Base-by-base conservation (phyloP, 805 yeast species). In the Yarrowia osloensis region DNA sequence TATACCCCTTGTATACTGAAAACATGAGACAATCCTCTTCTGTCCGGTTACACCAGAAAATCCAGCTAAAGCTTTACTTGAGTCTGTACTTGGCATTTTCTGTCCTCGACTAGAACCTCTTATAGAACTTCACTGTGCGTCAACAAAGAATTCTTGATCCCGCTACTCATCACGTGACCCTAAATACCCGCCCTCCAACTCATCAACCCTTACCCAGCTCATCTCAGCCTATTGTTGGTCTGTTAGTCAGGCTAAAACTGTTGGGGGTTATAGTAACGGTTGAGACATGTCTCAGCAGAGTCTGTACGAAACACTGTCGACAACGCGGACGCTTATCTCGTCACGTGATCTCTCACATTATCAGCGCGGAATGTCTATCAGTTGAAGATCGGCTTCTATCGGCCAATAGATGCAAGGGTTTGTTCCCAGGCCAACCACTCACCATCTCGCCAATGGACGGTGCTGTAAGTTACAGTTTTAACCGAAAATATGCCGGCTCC, bases 381-480 rank as follows among this genome's bases (percentile, higher is more conserved):
- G n/a, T n/a, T 37, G 42, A 37, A 4, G 42, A 37, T 37, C 42
- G 11, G 22, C 1, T 3, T n/a, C n/a, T 24, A 17, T 13, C 5
- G 49, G 22, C 49, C 49, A 44, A 44, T 44, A n/a, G 19, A 17
- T 15, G 49, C 46, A 42, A 5, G 17, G 19, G 46, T 42, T 21
- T n/a, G 42, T 21, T 40, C 24, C 24, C 24, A n/a, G 5, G 11
- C 15, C 26, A 21, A 24, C 57, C 40, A 50, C 33, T 54, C 61
- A 35, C 15, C 22, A 17, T 15, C 61, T 3, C 21, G 22, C 28
- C 44, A 54, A 35, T 35, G 4, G 3, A 9, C 22, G 2, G 59
- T 35, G n/a, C 31, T 24, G 44, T 35, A 54, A 37, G 61, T 54
- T 54, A 54, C 44, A 22, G 61, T 35, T 35, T 46, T 22, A 54